Evolutionary conservation across 2,329 filamentous ascomycete genomes (phyloP).

Genomic region (Xylariaceae sp.): DNA sequence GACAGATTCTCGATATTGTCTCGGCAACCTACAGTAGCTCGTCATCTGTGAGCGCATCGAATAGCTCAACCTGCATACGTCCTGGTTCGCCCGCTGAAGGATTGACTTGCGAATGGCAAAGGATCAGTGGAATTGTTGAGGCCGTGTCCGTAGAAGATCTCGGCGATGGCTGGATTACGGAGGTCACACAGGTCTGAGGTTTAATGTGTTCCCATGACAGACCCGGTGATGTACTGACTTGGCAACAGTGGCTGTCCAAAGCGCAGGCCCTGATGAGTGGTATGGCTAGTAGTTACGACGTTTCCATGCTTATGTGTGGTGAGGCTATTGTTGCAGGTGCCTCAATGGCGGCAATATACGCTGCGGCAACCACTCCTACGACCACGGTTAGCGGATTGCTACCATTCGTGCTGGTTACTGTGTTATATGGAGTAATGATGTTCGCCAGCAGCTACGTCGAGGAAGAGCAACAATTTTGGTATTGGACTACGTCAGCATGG

Average conservation of each 20-base stretch:
- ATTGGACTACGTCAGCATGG: constrained; percentile 82
- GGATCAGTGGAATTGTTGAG: constrained; percentile 33
- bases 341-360: constrained; percentile 20
- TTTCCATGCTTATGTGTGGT: constrained; percentile 61
- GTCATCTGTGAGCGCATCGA: constrained; percentile 42
- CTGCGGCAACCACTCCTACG: constrained; percentile 36
- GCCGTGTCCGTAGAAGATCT: constrained; percentile 2
- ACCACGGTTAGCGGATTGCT: constrained; percentile 35
- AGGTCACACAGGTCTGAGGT: constrained; percentile 46
- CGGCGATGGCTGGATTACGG: constrained; percentile 43
- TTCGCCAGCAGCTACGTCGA: constrained; percentile 98
- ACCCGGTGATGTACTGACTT: constrained; percentile 6
- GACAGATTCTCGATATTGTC: constrained; percentile 78
- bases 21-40: constrained; percentile 67
- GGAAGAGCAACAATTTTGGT: constrained; percentile 99
- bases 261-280: constrained; percentile 83
- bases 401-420: constrained; percentile 54
- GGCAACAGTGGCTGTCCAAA: constrained; percentile 62
- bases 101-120: constrained; percentile 72
- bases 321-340: constrained; percentile 42
- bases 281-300: constrained; percentile 90
- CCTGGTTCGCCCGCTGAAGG: constrained; percentile 54
- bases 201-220: neutral
- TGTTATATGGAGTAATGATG: constrained; percentile 84
- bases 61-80: constrained; percentile 33